Conservation (phyloP, 1,139 yeast species). For the Kurtzmaniella quercitrusa region DNA sequence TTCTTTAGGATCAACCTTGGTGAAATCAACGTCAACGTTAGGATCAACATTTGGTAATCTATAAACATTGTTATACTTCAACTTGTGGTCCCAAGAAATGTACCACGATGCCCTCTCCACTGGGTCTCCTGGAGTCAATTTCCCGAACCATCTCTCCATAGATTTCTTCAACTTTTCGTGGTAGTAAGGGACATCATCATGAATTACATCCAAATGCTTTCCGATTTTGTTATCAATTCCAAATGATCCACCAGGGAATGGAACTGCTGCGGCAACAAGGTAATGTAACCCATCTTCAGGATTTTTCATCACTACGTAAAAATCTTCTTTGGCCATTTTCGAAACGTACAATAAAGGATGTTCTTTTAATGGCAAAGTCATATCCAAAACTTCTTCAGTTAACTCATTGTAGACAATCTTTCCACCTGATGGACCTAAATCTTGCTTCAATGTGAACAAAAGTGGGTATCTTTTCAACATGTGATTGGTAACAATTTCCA, state of each 20-base stretch:
- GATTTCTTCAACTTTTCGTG: constrained; percentile 60
- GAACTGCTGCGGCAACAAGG: constrained; percentile 70
- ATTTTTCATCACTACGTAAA: constrained; percentile 54
- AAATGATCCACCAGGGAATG: constrained; percentile 76
- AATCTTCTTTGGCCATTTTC: constrained; percentile 73
- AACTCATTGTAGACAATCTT: constrained; percentile 54
- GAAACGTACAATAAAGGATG: constrained; percentile 62
- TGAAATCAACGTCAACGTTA: constrained; percentile 25
- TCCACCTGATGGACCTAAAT: constrained; percentile 30
- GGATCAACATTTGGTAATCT: constrained; percentile 37
- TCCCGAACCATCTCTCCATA: constrained; percentile 72
- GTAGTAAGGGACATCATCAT: constrained; percentile 70
- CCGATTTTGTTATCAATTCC: constrained; percentile 60
- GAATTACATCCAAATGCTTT: constrained; percentile 58
- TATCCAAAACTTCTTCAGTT: constrained; percentile 58
- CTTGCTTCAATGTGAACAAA: constrained; percentile 50
- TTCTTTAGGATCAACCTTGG: constrained; percentile 36
- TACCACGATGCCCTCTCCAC: constrained; percentile 80
- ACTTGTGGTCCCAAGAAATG: constrained; percentile 66
- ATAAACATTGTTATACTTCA: constrained; percentile 52
- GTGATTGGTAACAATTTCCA: constrained; percentile 60
- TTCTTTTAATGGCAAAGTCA: constrained; percentile 54
- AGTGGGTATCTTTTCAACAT: constrained; percentile 60
- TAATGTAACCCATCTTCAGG: constrained; percentile 58
- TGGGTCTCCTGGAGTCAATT: constrained; percentile 54